A percentile compares a stretch with the other conserved stretches of the same genome.
phyloP scores from a whole-genome alignment of 2,329 filamentous ascomycete genomes.

The Aureobasidium mangrovei region DNA sequence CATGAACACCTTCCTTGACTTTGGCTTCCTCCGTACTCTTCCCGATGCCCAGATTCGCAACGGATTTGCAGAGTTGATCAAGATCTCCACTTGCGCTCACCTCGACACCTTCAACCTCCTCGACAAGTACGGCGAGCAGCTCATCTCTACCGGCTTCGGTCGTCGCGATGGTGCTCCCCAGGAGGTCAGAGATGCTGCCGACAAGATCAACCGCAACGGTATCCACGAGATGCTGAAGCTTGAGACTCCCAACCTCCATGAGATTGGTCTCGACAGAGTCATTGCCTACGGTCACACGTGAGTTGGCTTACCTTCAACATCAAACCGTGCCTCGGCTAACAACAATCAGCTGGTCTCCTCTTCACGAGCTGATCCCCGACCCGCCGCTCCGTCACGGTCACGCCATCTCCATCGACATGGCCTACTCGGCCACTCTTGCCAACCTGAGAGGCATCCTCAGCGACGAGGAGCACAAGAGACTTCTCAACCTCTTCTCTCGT shows the following conservation, averaged over 20 bases:
- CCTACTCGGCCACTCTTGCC: slow-evolving; percentile 61
- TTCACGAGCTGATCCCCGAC: slow-evolving; percentile 61
- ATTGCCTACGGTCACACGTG: slow-evolving; percentile 66
- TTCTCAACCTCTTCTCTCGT: slow-evolving; percentile 60
- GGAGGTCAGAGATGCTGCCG: slow-evolving; percentile 53
- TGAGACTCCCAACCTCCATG: slow-evolving; percentile 64
- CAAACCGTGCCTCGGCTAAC: slow-evolving; percentile 9
- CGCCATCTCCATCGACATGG: slow-evolving; percentile 69
- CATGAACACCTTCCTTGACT: slow-evolving; percentile 64
- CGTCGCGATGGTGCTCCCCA: slow-evolving; percentile 46
- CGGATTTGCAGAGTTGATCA: slow-evolving; percentile 66
- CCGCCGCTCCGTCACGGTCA: slow-evolving; percentile 63
- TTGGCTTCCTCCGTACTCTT: slow-evolving; percentile 60
- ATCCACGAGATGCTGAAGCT: slow-evolving; percentile 67
- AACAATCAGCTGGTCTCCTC: slow-evolving; percentile 52
- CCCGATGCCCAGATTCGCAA: slow-evolving; percentile 62
- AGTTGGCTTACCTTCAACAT: slow-evolving; percentile 21
- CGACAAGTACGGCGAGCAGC: slow-evolving; percentile 59
- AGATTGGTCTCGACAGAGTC: slow-evolving; percentile 62
- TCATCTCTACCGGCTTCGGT: slow-evolving; percentile 58
- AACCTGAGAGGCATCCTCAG: slow-evolving; percentile 53
- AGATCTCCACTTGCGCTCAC: slow-evolving; percentile 64
- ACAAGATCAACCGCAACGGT: slow-evolving; percentile 58
- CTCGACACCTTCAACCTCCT: slow-evolving; percentile 57
- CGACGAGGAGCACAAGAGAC: slow-evolving; percentile 50